These are phyloP conservation scores for Adansonia madagascariensis DNA, from an alignment of 441 rosid species.

Conservation along the genomic window DNA sequence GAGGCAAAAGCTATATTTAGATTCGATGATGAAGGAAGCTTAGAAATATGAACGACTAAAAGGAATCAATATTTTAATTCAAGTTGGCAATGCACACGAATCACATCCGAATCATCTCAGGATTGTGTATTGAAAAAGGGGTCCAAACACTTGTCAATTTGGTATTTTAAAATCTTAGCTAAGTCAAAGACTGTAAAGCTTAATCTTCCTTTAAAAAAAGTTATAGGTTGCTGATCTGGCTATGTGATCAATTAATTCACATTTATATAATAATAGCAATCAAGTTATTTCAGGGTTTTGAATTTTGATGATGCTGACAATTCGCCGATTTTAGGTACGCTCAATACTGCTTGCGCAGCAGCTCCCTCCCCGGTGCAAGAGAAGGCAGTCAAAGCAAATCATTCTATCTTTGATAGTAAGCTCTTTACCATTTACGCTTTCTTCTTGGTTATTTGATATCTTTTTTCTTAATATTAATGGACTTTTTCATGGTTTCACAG, in stretches of 20 bases:
- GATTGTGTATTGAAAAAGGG: not conserved
- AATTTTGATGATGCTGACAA: slow-evolving; percentile 12
- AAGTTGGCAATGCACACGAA: slow-evolving; percentile 24
- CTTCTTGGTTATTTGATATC: not conserved
- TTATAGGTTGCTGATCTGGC: not conserved
- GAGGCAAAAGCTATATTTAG: not conserved
- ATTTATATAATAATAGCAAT: not conserved
- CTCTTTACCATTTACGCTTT: not conserved
- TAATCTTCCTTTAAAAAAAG: not conserved
- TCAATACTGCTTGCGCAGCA: slow-evolving; percentile 49
- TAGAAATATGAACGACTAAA: no score
- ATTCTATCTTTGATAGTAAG: slow-evolving; percentile 62
- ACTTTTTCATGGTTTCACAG: slow-evolving; percentile 35
- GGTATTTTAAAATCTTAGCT: slow-evolving; percentile 12
- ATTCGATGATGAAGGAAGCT: not conserved
- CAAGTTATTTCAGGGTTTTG: slow-evolving; percentile 18
- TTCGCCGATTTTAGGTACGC: slow-evolving; percentile 45
- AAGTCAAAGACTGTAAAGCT: slow-evolving; percentile 11
- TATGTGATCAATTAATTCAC: not conserved
- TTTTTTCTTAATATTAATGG: not conserved
- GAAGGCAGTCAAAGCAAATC: slow-evolving; percentile 37
- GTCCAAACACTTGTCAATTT: not conserved
- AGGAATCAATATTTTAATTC: not conserved
- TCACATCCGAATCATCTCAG: slow-evolving; percentile 17
- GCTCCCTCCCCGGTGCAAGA: slow-evolving; percentile 54